phyloP scores from a whole-genome alignment of 1,139 yeast species.

The Magnusiomyces suaveolens region DNA sequence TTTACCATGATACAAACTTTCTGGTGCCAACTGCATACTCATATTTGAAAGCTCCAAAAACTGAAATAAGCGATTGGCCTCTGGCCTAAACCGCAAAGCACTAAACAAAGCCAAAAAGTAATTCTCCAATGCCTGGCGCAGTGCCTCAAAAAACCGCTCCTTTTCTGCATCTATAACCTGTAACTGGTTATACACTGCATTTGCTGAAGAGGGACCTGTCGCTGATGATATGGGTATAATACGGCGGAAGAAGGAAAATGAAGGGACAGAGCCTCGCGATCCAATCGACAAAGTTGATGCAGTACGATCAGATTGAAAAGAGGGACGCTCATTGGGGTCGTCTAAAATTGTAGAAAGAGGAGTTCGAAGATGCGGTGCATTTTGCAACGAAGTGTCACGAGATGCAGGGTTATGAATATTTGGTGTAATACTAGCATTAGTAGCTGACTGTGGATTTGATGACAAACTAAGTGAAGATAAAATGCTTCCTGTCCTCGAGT shows the following conservation, averaged over 20 bases:
- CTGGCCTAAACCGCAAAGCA: slow-evolving; percentile 60
- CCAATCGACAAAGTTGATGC: background rate
- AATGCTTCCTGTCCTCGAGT: background rate
- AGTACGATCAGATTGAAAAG: background rate
- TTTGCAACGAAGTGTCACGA: background rate
- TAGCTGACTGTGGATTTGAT: background rate
- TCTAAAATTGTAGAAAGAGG: slow-evolving; percentile 4
- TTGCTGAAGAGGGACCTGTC: background rate
- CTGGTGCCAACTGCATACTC: slow-evolving; percentile 74
- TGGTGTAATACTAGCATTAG: background rate
- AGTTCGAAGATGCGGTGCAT: background rate
- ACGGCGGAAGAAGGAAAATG: slow-evolving; percentile 2
- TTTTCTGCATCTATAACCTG: slow-evolving; percentile 14
- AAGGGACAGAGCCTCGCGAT: slow-evolving; percentile 1
- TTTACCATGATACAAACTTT: slow-evolving; percentile 72
- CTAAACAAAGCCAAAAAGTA: slow-evolving; percentile 57
- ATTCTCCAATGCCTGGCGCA: slow-evolving; percentile 21
- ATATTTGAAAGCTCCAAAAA: slow-evolving; percentile 87
- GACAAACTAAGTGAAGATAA: no score
- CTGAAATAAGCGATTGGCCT: slow-evolving; percentile 69
- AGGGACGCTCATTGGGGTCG: background rate
- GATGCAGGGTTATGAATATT: background rate
- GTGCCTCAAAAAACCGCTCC: slow-evolving; percentile 33
- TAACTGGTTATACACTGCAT: background rate
- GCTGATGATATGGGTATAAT: background rate